Evolutionary conservation across 2,329 filamentous ascomycete species (phyloP).

Genomic region (Talaromyces sp.): DNA sequence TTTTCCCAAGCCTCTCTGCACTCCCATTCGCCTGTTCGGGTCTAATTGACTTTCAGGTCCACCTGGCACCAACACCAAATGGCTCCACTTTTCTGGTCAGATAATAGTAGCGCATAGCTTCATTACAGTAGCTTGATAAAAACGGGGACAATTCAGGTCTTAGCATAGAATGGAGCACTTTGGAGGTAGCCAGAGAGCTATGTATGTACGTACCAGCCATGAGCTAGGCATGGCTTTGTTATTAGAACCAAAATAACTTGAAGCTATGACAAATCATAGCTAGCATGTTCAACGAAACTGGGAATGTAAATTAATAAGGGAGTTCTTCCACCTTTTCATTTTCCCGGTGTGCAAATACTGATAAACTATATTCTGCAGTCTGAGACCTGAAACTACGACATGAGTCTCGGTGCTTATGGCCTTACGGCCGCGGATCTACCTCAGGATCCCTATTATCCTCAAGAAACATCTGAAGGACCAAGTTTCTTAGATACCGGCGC

Average conservation of each 20-base stretch:
- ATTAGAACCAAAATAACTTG: background rate
- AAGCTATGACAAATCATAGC: background rate
- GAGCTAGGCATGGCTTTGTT: background rate
- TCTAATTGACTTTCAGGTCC: background rate
- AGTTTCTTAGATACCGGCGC: constrained; percentile 10
- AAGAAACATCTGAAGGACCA: constrained; percentile 6
- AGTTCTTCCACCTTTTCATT: background rate
- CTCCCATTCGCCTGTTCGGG: background rate
- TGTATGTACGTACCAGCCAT: background rate
- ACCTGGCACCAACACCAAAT: background rate
- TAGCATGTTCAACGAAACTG: background rate
- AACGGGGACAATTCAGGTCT: background rate
- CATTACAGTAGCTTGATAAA: background rate
- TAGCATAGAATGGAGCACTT: background rate
- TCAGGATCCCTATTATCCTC: constrained; percentile 11
- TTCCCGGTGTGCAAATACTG: background rate
- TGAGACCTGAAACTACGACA: background rate
- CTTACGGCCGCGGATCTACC: background rate
- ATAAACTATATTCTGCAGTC: background rate
- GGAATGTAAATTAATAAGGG: background rate
- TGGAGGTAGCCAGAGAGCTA: background rate
- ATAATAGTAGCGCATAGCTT: background rate
- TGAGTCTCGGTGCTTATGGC: constrained; percentile 1
- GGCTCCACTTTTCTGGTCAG: background rate
- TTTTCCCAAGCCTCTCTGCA: background rate